Base-by-base conservation (phyloP, 2,329 filamentous ascomycete genomes). In the Penicillium decumbens region DNA sequence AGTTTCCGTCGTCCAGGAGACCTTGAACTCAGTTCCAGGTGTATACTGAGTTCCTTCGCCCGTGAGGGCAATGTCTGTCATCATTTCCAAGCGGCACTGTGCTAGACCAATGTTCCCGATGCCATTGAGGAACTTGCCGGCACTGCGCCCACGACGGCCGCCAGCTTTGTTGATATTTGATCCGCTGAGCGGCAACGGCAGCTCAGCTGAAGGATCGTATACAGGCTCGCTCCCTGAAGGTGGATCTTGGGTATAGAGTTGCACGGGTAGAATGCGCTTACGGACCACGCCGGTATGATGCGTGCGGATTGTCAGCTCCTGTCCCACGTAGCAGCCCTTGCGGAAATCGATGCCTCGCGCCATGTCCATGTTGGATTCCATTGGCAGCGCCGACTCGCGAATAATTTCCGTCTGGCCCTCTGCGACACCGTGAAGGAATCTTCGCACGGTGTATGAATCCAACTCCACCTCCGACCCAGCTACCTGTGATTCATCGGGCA, bases 311-410 rank as follows among this genome's bases (percentile, higher is more conserved):
- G 93, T 97, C 56, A 98, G 79, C 70, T 98, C 93, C 72, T 98
- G 93, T 0, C 93, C 93, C 6, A 97, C 83, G 70, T 98, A 98
- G 72, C 93, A 98, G 6, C 93, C 93, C 74, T 98, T 98, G 65
- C 83, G 83, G 74, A 93, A 98, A 71, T 96, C 89, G 58, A 98
- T 85, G 24, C 83, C 93, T 41, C 81, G 80, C 79, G 88, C 88
- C 51, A 88, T 74, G 70, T 98, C 93, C 67, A 97, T 80, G 68
- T 96, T 96, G 65, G 80, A 85, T 71, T 97, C 92, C 69, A 91
- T 85, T 1, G 93, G 92, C 47, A 98, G 76, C 0, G 89, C 84
- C 15, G 79, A 74, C 56, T 87, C 87, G 50, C 78, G 73, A 6
- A 81, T 68, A 18, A 98, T 84, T 74, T 98, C 93, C 13, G 73